Percentiles rank a stretch among this genome's conserved stretches.
Conservation (phyloP, 306 rosid genomes). For the Dryas octopetala region DNA sequence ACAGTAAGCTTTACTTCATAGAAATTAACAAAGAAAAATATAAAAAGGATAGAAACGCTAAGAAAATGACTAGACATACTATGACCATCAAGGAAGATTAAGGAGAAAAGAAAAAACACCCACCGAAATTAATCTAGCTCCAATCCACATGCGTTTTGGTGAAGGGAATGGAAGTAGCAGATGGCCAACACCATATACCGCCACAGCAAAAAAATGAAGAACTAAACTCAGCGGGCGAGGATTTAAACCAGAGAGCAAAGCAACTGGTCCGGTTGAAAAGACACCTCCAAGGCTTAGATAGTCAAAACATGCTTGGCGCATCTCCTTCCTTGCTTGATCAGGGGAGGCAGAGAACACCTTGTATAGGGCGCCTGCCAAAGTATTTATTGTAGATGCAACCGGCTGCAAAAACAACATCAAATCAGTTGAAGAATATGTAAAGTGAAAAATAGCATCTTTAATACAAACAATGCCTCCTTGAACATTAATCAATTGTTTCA, state of each 20-base stretch:
- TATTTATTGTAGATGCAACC: slow-evolving; percentile 57
- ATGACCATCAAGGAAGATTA: neutral
- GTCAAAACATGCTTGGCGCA: slow-evolving; percentile 59
- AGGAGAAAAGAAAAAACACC: slow-evolving; percentile 16
- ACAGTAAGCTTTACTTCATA: too few species aligned
- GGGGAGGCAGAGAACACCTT: slow-evolving; percentile 50
- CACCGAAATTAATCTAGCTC: slow-evolving; percentile 59
- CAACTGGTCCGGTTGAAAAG: slow-evolving; percentile 51
- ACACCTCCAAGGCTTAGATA: slow-evolving; percentile 53
- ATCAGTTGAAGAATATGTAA: neutral
- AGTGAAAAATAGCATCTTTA: neutral
- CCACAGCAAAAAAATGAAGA: slow-evolving; percentile 69
- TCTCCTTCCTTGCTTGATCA: slow-evolving; percentile 44
- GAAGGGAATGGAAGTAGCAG: slow-evolving; percentile 69
- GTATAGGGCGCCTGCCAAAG: slow-evolving; percentile 57
- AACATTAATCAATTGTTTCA: neutral
- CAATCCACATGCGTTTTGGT: slow-evolving; percentile 48
- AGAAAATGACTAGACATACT: neutral
- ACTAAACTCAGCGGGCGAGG: slow-evolving; percentile 58
- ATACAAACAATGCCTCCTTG: neutral
- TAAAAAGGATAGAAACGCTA: neutral
- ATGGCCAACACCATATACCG: slow-evolving; percentile 62
- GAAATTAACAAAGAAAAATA: neutral
- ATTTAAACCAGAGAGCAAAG: slow-evolving; percentile 59
- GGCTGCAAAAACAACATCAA: slow-evolving; percentile 41